Percentiles rank a stretch among this genome's conserved stretches.
phyloP scores from a whole-genome alignment of 345 rosid genomes.

The Bruguiera gymnorhiza region DNA sequence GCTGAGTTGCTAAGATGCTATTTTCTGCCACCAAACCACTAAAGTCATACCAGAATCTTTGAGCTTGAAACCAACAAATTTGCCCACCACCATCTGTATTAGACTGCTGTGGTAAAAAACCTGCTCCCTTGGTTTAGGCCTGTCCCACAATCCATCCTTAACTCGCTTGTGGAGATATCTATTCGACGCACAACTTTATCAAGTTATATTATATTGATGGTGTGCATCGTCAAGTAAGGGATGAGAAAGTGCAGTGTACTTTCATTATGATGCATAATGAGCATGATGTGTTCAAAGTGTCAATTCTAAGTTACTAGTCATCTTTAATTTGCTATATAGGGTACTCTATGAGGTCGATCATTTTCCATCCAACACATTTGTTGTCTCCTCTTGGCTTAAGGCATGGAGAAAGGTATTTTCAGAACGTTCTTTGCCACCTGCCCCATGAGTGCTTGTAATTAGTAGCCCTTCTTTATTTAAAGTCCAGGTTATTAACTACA shows the following conservation, averaged over 20 bases:
- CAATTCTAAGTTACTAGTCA: neutral
- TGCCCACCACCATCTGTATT: too few relatives aligned
- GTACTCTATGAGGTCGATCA: too few relatives aligned
- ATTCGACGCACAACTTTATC: neutral
- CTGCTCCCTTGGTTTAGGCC: neutral
- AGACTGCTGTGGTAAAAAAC: neutral
- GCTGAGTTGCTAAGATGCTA: too few relatives aligned
- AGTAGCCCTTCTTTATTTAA: too few relatives aligned
- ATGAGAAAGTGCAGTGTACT: neutral
- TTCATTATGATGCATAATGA: slow-evolving; percentile 4
- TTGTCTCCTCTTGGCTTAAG: neutral
- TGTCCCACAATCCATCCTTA: slow-evolving; percentile 14
- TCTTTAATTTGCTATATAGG: neutral
- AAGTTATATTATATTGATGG: neutral
- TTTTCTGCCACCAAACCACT: too few relatives aligned
- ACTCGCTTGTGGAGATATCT: slow-evolving; percentile 6
- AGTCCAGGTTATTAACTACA: too few relatives aligned
- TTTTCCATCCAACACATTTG: neutral
- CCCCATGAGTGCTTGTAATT: too few relatives aligned
- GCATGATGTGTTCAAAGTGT: neutral
- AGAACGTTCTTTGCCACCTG: too few relatives aligned
- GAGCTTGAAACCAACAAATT: too few relatives aligned
- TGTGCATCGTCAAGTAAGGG: slow-evolving; percentile 6
- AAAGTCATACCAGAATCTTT: too few relatives aligned
- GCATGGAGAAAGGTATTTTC: neutral